These are phyloP conservation scores for Biancaea sappan DNA, from an alignment of 306 rosid species.

Conservation along the genomic window DNA sequence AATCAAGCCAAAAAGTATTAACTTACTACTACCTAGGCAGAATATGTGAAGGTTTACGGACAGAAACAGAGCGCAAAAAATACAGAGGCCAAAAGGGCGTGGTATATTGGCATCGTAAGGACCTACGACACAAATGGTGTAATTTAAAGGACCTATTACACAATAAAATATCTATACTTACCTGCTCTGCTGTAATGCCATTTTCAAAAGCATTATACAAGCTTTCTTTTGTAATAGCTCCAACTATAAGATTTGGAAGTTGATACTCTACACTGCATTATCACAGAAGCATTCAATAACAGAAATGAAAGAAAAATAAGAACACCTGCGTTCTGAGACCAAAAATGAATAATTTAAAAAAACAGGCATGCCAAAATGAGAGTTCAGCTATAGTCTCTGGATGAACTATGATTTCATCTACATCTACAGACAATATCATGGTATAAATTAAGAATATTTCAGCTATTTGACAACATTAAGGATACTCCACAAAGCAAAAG, in stretches of 20 bases:
- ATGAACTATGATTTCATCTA: background rate
- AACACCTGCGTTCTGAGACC: conserved; percentile 14
- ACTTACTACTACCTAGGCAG: background rate
- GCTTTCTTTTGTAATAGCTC: conserved; percentile 96
- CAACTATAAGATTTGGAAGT: conserved; percentile 97
- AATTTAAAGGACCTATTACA: background rate
- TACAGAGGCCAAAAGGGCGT: background rate
- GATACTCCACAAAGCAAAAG: conserved; percentile 15
- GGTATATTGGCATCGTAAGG: background rate
- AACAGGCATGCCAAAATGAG: conserved; percentile 20
- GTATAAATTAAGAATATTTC: conserved; percentile 5
- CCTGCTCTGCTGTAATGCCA: conserved; percentile 88
- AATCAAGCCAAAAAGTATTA: conserved; percentile 17
- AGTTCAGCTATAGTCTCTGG: background rate
- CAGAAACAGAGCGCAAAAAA: conserved; percentile 7
- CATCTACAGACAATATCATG: background rate
- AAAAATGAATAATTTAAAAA: conserved; percentile 27
- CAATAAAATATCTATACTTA: conserved; percentile 26
- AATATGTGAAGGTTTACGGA: conserved; percentile 15
- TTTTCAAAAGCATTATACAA: conserved; percentile 89
- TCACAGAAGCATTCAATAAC: conserved; percentile 20
- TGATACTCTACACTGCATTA: conserved; percentile 87
- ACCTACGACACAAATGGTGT: background rate
- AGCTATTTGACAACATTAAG: background rate
- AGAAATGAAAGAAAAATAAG: conserved; percentile 24